These are phyloP conservation scores for Xanthoconium separans DNA, from an alignment of 1,284 basidiomycete species.

Conservation along the genomic window DNA sequence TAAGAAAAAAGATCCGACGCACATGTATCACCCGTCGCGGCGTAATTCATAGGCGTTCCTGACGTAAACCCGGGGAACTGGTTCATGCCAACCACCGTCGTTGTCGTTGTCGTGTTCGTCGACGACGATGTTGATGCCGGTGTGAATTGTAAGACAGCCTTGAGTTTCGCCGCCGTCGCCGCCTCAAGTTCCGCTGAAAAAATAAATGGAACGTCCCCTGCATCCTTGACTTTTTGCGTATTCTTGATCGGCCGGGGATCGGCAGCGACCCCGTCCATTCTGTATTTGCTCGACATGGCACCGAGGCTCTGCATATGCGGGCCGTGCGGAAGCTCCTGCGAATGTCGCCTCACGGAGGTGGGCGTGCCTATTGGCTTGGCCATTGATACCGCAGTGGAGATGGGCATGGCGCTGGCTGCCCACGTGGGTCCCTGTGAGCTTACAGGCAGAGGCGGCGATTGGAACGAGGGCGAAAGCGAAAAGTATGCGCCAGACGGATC, in stretches of 20 bases:
- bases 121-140: not conserved
- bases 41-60: slow-evolving; percentile 16
- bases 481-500: slow-evolving; percentile 20
- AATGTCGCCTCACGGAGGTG: slow-evolving; percentile 16
- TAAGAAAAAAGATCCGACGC: slow-evolving; percentile 20
- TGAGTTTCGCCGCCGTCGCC: slow-evolving; percentile 27
- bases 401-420: slow-evolving; percentile 3
- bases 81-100: not conserved
- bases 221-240: slow-evolving; percentile 28
- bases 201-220: slow-evolving; percentile 33
- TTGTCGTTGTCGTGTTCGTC: not conserved
- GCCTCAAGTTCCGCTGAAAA: slow-evolving; percentile 33
- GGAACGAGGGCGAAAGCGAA: slow-evolving; percentile 14
- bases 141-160: slow-evolving; percentile 26
- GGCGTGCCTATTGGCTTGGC: slow-evolving; percentile 7
- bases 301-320: slow-evolving; percentile 21
- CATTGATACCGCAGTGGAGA: not conserved
- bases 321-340: slow-evolving; percentile 24
- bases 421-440: slow-evolving; percentile 21
- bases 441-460: slow-evolving; percentile 14
- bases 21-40: slow-evolving; percentile 24
- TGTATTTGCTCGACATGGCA: slow-evolving; percentile 30
- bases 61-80: slow-evolving; percentile 25
- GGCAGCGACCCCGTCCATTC: slow-evolving; percentile 13
- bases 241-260: slow-evolving; percentile 20